Base-by-base conservation (phyloP, 1,139 yeast species). In the Taphrina wiesneri region DNA sequence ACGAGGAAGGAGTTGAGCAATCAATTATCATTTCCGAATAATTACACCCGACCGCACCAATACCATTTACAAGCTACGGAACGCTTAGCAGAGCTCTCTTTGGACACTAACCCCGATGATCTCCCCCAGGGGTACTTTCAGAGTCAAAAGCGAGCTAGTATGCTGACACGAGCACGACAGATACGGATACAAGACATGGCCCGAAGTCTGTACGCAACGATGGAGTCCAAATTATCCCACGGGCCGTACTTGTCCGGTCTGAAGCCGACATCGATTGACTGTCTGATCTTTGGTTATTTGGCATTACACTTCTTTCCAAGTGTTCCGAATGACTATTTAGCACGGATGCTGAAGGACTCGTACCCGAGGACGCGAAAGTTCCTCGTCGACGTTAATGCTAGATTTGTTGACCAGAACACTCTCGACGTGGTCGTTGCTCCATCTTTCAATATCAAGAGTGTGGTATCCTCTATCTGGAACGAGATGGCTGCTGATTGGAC, bases 311-410 rank as follows among this genome's bases (percentile, higher is more conserved):
- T 49, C 32, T 70, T 68, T 49, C 70, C 69, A 51, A 69, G 59
- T 23, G 72, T 72, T n/a, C 66, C 70, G 64, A 72, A 71, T 63
- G 71, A 74, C 39, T 28, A 23, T 28, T 46, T 62, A 32, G 60
- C 60, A 15, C 36, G 47, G 1, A 15, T 13, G 15, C 26, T 60
- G 47, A 49, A 60, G 36, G 52, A 49, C 19, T 49, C 64, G 47
- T 60, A 28, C 30, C 57, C 64, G 11, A 19, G 57, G n/a, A 39
- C 49, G n/a, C 30, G 57, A 17, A 60, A 53, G 51, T 60, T 36
- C 30, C 30, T 60, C n/a, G 57, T 43, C 32, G 39, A 52, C 23
- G 26, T 60, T 43, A 36, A 54, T 54, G 47, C 59, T 32, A 52
- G 17, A 13, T 30, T 34, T 13, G 11, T 17, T 7, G 56, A 32